Base-by-base conservation (phyloP, 768 basidiomycete genomes). In the Phlegmacium glaucopus region DNA sequence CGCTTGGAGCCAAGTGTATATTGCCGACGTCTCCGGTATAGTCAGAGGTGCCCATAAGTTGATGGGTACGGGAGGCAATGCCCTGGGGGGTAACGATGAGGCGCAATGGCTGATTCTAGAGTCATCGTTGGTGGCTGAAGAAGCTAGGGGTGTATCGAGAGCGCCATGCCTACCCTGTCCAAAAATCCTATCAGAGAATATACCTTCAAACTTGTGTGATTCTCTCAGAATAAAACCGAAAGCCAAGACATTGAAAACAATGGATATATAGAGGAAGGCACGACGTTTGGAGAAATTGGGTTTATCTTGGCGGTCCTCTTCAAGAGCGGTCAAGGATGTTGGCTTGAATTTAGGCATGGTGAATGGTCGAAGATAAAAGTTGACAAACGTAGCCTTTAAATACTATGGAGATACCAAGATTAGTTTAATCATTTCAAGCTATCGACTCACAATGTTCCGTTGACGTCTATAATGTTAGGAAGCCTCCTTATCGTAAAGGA, bases 31-130 rank as follows among this genome's bases (percentile, higher is more conserved):
- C 48, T 82, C 79, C 3, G 58, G 35, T 26, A 76, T 46, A 4
- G 71, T 65, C 42, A 83, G 69, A 11, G 78, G 73, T 6, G 72
- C 66, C 79, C 80, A 83, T 11, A 74, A 65, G 52, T 83, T 82
- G 34, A 63, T 46, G 3, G 69, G 67, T 2, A 68, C 70, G 7
- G 78, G 76, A 4, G 73, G 69, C 0, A 51, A 55, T 0, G 74
- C 75, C n/a, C 45, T 45, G 11, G 55, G 69, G 15, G 67, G 63
- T 4, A 58, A 42, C 17, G 42, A 45, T 6, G 72, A 44, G 2
- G 56, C 51, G 45, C 77, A 79, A 41, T 68, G 67, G 38, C 59
- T 56, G 18, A 71, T n/a, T 26, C 10, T n/a, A 17, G 35, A n/a
- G 35, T 9, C 35, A 8, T 37, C 10, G 17, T 7, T 17, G 35